A percentile compares a stretch with the other conserved stretches of the same genome.
These are phyloP conservation scores for Microbotryomycetes sp. DNA, from an alignment of 1,284 basidiomycete species.

Conservation along the genomic window DNA sequence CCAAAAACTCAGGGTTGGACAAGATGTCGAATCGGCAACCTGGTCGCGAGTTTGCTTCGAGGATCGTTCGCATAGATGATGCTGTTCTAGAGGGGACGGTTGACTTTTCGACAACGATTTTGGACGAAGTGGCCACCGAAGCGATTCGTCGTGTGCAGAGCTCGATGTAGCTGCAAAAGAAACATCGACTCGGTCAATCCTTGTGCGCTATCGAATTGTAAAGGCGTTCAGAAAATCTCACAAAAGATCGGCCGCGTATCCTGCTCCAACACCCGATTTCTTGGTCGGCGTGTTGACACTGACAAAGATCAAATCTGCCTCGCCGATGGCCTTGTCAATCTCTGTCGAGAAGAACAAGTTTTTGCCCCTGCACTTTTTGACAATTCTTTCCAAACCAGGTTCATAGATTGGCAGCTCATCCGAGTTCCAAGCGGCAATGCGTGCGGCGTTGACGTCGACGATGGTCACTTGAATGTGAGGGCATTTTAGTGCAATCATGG, in stretches of 20 bases:
- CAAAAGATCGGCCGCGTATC: conserved; percentile 97
- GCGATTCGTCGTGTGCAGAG: conserved; percentile 94
- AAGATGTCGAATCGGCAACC: conserved; percentile 93
- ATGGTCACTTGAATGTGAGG: conserved; percentile 93
- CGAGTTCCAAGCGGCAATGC: conserved; percentile 93
- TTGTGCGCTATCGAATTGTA: not conserved
- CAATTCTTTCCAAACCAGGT: conserved; percentile 90
- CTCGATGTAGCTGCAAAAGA: conserved; percentile 75
- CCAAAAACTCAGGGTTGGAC: conserved; percentile 98
- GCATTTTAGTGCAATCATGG: conserved; percentile 67
- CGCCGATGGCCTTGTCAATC: conserved; percentile 83
- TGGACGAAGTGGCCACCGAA: conserved; percentile 76
- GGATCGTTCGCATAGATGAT: conserved; percentile 96
- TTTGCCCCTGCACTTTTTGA: conserved; percentile 76
- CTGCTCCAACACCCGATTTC: conserved; percentile 93
- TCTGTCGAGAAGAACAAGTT: conserved; percentile 98
- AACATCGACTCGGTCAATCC: not conserved
- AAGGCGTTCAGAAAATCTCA: conserved; percentile 46
- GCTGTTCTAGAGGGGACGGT: conserved; percentile 98
- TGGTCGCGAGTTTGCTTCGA: conserved; percentile 93
- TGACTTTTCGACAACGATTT: conserved; percentile 99
- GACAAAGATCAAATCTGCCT: conserved; percentile 71
- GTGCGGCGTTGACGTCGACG: conserved; percentile 90
- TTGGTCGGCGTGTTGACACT: conserved; percentile 94
- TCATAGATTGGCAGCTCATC: conserved; percentile 77